A percentile compares a stretch with the other conserved stretches of the same genome.
phyloP scores from a whole-genome alignment of 768 basidiomycete species.

The Candolleomyces eurysporus region DNA sequence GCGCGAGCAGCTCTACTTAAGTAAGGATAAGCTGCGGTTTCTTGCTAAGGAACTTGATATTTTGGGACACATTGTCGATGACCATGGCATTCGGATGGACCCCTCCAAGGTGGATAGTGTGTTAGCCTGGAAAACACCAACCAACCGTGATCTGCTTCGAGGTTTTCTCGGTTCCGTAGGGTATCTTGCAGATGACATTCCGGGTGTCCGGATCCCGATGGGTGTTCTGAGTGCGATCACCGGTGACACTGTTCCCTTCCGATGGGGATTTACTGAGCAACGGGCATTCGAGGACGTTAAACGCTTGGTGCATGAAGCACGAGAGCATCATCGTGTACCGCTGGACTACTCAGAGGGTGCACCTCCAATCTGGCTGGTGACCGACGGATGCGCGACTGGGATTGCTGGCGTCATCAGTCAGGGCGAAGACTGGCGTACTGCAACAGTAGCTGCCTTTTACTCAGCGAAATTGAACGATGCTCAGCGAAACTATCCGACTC shows the following conservation, averaged over 20 bases:
- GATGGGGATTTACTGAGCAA: constrained; percentile 27
- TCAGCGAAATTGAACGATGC: constrained; percentile 32
- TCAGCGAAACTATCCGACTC: constrained; percentile 37
- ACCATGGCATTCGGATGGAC: constrained; percentile 43
- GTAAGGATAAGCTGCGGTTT: too few species aligned
- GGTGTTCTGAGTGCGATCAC: constrained; percentile 25
- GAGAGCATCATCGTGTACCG: constrained; percentile 21
- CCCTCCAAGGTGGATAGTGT: constrained; percentile 40
- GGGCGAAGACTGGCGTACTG: constrained; percentile 18
- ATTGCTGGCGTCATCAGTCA: constrained; percentile 26
- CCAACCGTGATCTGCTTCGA: constrained; percentile 27
- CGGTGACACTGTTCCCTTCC: constrained; percentile 21
- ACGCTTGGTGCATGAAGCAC: constrained; percentile 10
- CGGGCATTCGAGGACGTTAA: constrained; percentile 37
- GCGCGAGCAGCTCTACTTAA: too few species aligned
- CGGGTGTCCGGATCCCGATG: constrained; percentile 35
- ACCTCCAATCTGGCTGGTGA: constrained; percentile 24
- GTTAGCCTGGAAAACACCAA: constrained; percentile 30
- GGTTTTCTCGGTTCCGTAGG: constrained; percentile 29
- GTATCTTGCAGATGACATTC: constrained; percentile 32
- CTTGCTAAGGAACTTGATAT: constrained; percentile 9
- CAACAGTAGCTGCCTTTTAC: constrained; percentile 26
- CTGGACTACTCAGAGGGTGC: constrained; percentile 17
- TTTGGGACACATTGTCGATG: constrained; percentile 25
- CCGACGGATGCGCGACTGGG: constrained; percentile 29